Base-by-base conservation (phyloP, 2,329 filamentous ascomycete genomes). In the Lecanicillium sp. region DNA sequence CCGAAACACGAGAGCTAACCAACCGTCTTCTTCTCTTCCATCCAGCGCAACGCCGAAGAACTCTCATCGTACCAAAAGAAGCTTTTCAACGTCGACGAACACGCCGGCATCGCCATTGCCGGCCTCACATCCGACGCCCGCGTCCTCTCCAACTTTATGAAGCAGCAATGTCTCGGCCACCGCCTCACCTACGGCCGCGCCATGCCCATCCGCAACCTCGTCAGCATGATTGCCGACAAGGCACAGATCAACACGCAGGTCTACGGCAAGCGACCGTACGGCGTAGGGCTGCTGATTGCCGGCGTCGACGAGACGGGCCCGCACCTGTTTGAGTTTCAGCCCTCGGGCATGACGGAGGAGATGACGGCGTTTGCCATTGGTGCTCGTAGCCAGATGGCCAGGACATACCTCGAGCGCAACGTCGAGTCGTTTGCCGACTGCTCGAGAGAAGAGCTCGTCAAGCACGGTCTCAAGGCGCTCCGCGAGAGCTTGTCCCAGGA, bases 91-190 rank as follows among this genome's bases (percentile, higher is more conserved):
- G 83, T 98, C 67, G 92, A 98, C 65, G 85, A 90, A 55, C 92
- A 98, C 66, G 83, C 92, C 54, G 92, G 89, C 51, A 81, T 98
- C 56, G 88, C 90, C 55, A 94, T 98, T 55, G 92, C 92, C 51
- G 92, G 92, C 53, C 85, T 98, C 46, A 92, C 92, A 50, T 95
- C 90, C 43, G 92, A 98, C 65, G 92, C 90, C 59, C 92, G 92
- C 57, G 92, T 98, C 53, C 88, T 98, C 53, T 95, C 89, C 73
- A 98, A 98, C 78, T 98, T 95, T 73, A 96, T 98, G 90, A 96
- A 95, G 73, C 88, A 95, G 69, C 92, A 96, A 70, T 94, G 87
- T 47, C 86, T 98, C 56, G 85, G 86, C 56, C 90, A 92, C 55
- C 88, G 90, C 63, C 82, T 98, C 54, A 95, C 88, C 42, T 96